Evolutionary conservation across 805 yeast species (phyloP).

Genomic region (Candida loeiensis): DNA sequence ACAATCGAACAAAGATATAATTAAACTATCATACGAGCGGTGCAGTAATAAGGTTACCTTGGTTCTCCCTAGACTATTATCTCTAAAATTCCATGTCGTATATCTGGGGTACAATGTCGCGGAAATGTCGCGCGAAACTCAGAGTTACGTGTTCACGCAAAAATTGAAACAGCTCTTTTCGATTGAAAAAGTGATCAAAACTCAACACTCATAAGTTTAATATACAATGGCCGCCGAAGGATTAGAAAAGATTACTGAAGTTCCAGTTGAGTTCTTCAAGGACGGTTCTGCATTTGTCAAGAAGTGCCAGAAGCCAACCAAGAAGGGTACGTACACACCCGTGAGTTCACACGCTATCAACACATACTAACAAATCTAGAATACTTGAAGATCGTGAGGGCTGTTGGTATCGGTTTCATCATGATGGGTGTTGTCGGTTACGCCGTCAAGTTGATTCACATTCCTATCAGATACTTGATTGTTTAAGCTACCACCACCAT

Average conservation of each 20-base stretch:
- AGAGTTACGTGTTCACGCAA: not conserved
- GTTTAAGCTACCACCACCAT: conserved; percentile 45
- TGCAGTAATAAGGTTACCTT: no score
- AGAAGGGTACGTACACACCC: conserved; percentile 70
- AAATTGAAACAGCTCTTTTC: not conserved
- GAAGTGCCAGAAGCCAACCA: conserved; percentile 90
- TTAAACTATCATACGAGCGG: no score
- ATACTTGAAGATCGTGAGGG: conserved; percentile 82
- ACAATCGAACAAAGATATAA: no score
- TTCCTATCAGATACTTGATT: conserved; percentile 93
- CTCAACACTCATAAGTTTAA: not conserved
- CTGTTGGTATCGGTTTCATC: conserved; percentile 94
- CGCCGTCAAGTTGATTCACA: conserved; percentile 88
- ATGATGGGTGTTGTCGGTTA: conserved; percentile 98
- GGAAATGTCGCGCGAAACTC: not conserved
- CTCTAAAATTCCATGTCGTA: no score
- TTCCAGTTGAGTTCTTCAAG: conserved; percentile 85
- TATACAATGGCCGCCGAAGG: conserved; percentile 48
- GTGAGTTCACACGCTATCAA: not conserved
- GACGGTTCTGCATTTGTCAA: conserved; percentile 87
- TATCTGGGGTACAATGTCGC: not conserved
- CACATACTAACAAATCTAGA: conserved; percentile 44
- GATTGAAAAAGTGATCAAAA: not conserved
- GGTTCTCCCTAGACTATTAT: no score
- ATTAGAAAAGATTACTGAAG: conserved; percentile 74